phyloP scores from a whole-genome alignment of 164 flowering plant genomes.

The Magnolia sinica region DNA sequence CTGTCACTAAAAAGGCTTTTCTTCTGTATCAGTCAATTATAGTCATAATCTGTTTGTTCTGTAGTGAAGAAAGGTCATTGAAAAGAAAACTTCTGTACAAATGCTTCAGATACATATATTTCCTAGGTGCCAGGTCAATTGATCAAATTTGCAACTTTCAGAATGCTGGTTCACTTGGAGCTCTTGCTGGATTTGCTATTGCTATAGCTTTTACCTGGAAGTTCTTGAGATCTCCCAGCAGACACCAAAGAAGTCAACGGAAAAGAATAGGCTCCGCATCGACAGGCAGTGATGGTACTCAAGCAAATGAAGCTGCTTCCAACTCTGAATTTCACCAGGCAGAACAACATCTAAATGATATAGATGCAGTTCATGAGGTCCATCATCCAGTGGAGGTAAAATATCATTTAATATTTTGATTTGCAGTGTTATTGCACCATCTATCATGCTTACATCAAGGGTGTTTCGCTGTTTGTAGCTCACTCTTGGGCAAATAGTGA shows the following conservation, averaged over 20 bases:
- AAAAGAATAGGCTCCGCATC: constrained; percentile 27
- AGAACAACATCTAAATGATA: not conserved
- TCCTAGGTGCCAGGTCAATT: not conserved
- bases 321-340: not conserved
- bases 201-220: constrained; percentile 36
- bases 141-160: constrained; percentile 10
- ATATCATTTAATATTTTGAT: not conserved
- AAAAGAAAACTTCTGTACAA: too few species aligned
- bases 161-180: constrained; percentile 36
- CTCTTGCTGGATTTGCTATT: constrained; percentile 36
- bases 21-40: too few species aligned
- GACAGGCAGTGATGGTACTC: constrained; percentile 9
- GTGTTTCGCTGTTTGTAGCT: constrained; percentile 18
- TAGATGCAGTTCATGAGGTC: constrained; percentile 10
- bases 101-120: too few species aligned
- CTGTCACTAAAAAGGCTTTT: too few species aligned
- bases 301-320: constrained; percentile 12
- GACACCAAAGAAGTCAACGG: constrained; percentile 17
- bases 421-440: not conserved
- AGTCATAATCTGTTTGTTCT: too few species aligned
- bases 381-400: constrained; percentile 21
- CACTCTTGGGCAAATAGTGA: constrained; percentile 23
- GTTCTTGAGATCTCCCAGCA: constrained; percentile 25
- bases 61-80: too few species aligned
- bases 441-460: constrained; percentile 10